phyloP scores from a whole-genome alignment of 2,329 filamentous ascomycete genomes.

The Cercospora brassicicola region DNA sequence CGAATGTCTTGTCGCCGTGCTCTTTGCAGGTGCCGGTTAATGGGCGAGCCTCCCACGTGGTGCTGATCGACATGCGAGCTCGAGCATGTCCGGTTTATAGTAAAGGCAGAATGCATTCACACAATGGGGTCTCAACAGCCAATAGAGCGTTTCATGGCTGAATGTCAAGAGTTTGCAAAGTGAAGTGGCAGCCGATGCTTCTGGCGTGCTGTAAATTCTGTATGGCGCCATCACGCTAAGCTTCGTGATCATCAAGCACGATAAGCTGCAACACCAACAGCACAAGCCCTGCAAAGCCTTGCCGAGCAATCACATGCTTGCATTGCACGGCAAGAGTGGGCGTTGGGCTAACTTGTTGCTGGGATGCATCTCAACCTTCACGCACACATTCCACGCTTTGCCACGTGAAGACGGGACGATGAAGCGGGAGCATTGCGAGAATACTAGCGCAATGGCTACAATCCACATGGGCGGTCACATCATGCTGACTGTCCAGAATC shows the following conservation, averaged over 20 bases:
- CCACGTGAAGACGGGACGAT: neutral
- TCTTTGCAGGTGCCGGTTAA: neutral
- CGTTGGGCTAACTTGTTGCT: neutral
- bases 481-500: neutral
- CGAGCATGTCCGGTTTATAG: neutral
- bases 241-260: slow-evolving; percentile 4
- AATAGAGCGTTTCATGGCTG: neutral
- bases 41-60: neutral
- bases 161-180: neutral
- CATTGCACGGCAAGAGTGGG: neutral
- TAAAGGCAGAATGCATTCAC: neutral
- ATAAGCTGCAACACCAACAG: slow-evolving; percentile 8
- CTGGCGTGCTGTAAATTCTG: slow-evolving; percentile 20
- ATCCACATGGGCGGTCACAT: neutral
- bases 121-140: neutral
- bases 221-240: slow-evolving; percentile 20
- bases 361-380: neutral
- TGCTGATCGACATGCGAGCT: neutral
- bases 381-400: neutral
- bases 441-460: neutral
- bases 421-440: neutral
- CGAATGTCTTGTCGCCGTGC: neutral
- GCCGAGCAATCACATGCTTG: slow-evolving; percentile 8
- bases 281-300: slow-evolving; percentile 15
- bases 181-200: neutral